Percentiles rank a stretch among this genome's conserved stretches.
phyloP scores from a whole-genome alignment of 176 grass and related monocot genomes.

The Raddia guianensis region DNA sequence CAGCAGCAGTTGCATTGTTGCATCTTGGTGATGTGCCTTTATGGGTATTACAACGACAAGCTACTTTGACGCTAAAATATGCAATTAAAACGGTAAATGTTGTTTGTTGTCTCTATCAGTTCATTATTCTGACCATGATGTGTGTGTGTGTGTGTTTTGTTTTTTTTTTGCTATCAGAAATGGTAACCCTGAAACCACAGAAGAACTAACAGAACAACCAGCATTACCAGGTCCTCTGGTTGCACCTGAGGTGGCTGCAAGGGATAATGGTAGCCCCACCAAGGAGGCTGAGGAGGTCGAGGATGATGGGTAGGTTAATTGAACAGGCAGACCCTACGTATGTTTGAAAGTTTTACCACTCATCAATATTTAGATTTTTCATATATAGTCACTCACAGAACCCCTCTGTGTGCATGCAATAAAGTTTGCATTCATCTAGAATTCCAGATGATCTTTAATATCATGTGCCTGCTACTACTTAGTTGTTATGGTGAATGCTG shows the following conservation, averaged over 20 bases:
- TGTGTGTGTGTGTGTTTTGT: no score
- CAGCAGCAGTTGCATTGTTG: background rate
- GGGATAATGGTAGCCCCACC: constrained; percentile 39
- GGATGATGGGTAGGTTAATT: constrained; percentile 51
- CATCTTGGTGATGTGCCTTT: background rate
- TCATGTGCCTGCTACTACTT: background rate
- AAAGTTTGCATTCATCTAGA: background rate
- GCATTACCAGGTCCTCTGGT: constrained; percentile 48
- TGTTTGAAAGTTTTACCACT: background rate
- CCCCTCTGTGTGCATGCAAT: background rate
- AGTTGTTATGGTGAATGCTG: background rate
- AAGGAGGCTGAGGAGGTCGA: constrained; percentile 60
- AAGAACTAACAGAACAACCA: constrained; percentile 8
- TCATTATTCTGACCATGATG: background rate
- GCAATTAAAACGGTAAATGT: background rate
- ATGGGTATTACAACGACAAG: background rate
- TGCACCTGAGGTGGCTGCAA: constrained; percentile 43
- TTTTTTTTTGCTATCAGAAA: constrained; percentile 22
- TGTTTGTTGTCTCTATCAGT: background rate
- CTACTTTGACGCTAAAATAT: background rate
- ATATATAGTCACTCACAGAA: background rate
- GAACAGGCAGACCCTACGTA: background rate
- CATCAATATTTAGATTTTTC: background rate
- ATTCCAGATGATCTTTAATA: background rate
- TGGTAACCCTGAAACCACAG: constrained; percentile 16